A percentile compares a stretch with the other conserved stretches of the same genome.
Evolutionary conservation across 2,329 filamentous ascomycete genomes (phyloP).

Genomic region (Phialophora verrucosa): DNA sequence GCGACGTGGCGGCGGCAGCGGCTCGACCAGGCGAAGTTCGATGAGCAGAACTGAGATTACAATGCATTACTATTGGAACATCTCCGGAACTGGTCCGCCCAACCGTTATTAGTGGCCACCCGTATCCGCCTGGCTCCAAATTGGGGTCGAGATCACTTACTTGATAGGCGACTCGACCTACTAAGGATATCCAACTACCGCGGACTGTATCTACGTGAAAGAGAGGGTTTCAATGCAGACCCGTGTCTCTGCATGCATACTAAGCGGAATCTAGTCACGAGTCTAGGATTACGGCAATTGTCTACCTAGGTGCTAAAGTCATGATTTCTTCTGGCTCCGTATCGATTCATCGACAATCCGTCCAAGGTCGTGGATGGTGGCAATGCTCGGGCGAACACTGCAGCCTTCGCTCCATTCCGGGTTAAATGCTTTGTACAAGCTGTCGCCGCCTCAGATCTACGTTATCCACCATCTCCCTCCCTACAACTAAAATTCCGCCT

Average conservation of each 20-base stretch:
- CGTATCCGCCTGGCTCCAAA: background rate
- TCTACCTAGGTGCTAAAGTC: background rate
- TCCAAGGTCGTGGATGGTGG: background rate
- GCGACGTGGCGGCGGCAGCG: conserved; percentile 64
- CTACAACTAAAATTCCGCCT: background rate
- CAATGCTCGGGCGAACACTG: too few species aligned
- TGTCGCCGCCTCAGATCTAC: background rate
- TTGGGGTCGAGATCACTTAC: background rate
- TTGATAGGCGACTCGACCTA: background rate
- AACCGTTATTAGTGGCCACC: background rate
- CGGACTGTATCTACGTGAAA: background rate
- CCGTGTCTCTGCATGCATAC: background rate
- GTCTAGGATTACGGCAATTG: background rate
- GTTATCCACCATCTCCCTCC: too few species aligned
- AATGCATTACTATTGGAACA: background rate
- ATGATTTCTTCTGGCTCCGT: background rate
- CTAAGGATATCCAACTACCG: background rate
- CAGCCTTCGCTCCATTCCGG: background rate
- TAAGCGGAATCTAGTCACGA: background rate
- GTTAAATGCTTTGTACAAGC: background rate
- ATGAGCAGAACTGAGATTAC: conserved; percentile 10
- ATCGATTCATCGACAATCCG: background rate
- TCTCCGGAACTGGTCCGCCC: background rate
- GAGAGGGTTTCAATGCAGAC: background rate
- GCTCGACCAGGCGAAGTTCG: conserved; percentile 45